Conservation (phyloP, 768 basidiomycete genomes). For the Lentinus brumalis region DNA sequence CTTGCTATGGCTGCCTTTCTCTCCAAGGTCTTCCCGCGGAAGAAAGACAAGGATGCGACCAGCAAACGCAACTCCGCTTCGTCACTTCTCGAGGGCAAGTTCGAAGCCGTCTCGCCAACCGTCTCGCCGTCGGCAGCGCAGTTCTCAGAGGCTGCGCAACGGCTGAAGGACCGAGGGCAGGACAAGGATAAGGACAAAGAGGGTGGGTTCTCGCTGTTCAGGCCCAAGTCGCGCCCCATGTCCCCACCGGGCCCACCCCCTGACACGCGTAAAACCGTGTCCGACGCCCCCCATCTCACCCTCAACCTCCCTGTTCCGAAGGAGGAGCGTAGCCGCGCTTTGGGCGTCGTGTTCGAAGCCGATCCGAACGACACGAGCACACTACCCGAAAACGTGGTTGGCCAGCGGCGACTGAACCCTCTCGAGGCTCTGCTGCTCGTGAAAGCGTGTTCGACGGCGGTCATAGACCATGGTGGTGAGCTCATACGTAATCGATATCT, state of each 20-base stretch:
- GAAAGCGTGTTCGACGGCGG: conserved; percentile 67
- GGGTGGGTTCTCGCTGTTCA: conserved; percentile 51
- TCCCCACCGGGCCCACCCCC: conserved; percentile 31
- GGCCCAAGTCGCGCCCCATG: conserved; percentile 44
- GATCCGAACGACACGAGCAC: conserved; percentile 50
- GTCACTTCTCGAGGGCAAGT: conserved; percentile 70
- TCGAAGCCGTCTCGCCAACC: conserved; percentile 63
- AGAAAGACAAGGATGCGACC: conserved; percentile 55
- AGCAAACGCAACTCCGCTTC: conserved; percentile 39
- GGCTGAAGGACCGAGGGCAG: conserved; percentile 31
- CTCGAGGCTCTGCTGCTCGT: conserved; percentile 65
- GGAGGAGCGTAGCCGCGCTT: conserved; percentile 46
- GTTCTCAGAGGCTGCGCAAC: conserved; percentile 34
- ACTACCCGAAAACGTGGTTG: conserved; percentile 57
- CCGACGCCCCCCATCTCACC: conserved; percentile 56
- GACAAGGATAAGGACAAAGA: conserved; percentile 41
- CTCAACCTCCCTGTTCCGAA: conserved; percentile 60
- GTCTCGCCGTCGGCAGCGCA: conserved; percentile 38
- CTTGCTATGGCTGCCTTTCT: conserved; percentile 62
- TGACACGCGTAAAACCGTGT: conserved; percentile 36
- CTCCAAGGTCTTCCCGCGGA: conserved; percentile 77
- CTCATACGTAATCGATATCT: conserved; percentile 13
- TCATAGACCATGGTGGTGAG: conserved; percentile 60
- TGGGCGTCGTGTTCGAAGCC: conserved; percentile 62
- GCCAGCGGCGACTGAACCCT: conserved; percentile 59